Percentiles rank a stretch among this genome's conserved stretches.
phyloP scores from a whole-genome alignment of 805 yeast species.

The Myxozyma kluyveri region DNA sequence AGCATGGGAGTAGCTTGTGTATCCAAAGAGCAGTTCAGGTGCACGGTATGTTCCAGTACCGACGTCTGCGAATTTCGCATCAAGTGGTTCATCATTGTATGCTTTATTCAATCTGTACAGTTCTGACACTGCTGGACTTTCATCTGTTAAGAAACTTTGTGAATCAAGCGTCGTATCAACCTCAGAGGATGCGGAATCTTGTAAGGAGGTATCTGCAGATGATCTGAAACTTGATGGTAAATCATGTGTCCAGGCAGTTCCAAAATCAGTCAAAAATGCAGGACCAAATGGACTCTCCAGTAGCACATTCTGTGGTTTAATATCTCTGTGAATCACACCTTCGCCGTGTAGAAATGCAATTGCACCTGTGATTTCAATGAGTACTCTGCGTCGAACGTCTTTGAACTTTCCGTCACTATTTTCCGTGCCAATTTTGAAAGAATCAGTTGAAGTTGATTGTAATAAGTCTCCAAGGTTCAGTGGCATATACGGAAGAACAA shows the following conservation, averaged over 20 bases:
- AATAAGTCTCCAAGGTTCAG: slow-evolving; percentile 39
- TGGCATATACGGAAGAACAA: slow-evolving; percentile 46
- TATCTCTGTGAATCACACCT: slow-evolving; percentile 78
- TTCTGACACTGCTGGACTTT: too few species aligned
- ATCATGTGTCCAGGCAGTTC: slow-evolving; percentile 29
- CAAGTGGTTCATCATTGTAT: slow-evolving; percentile 35
- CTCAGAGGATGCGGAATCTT: too few species aligned
- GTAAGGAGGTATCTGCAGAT: too few species aligned
- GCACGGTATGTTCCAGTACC: slow-evolving; percentile 68
- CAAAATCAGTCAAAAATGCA: slow-evolving; percentile 27
- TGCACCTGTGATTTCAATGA: slow-evolving; percentile 48
- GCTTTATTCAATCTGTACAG: background rate
- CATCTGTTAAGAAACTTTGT: too few species aligned
- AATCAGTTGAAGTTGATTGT: too few species aligned
- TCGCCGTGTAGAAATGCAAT: slow-evolving; percentile 61
- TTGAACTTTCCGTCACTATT: too few species aligned
- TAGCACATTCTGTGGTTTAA: slow-evolving; percentile 77
- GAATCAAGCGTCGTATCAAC: too few species aligned
- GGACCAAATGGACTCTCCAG: slow-evolving; percentile 40
- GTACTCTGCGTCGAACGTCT: slow-evolving; percentile 37
- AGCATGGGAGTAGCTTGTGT: slow-evolving; percentile 50
- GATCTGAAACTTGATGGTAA: too few species aligned
- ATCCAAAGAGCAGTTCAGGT: slow-evolving; percentile 68
- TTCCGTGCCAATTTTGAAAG: too few species aligned
- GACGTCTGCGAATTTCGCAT: slow-evolving; percentile 48